These are phyloP conservation scores for Capniomyces stellatus DNA, from an alignment of 371 early-diverging fungal species.

Conservation along the genomic window DNA sequence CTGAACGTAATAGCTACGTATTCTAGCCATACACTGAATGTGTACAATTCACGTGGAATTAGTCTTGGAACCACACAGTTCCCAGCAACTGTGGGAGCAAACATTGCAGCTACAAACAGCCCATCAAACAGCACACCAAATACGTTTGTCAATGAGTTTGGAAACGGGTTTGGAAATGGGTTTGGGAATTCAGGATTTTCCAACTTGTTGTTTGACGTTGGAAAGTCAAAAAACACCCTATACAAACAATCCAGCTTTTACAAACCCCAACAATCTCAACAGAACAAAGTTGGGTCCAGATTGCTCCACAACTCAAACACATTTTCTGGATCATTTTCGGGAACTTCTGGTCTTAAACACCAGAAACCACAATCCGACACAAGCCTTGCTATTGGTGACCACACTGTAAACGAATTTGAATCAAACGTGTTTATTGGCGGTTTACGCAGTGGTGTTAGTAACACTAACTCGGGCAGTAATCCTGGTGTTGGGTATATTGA, in stretches of 20 bases:
- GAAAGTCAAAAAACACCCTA: background rate
- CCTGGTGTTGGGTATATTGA: background rate
- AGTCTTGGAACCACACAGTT: conserved; percentile 14
- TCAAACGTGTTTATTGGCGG: background rate
- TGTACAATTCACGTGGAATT: conserved; percentile 22
- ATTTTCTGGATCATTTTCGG: background rate
- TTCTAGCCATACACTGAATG: conserved; percentile 15
- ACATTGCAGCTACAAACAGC: background rate
- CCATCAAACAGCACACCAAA: background rate
- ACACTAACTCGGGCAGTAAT: background rate
- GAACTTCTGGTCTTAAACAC: background rate
- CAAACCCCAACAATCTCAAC: too few species aligned
- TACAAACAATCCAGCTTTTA: too few species aligned
- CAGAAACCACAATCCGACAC: background rate
- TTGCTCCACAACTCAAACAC: background rate
- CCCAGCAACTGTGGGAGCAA: background rate
- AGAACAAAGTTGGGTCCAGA: too few species aligned
- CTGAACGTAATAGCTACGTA: conserved; percentile 18
- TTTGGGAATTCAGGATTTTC: background rate
- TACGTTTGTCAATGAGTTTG: background rate
- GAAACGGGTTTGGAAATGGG: background rate
- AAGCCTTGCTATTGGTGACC: background rate
- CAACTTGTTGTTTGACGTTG: background rate
- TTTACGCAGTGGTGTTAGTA: background rate
- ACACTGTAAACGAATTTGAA: background rate